Evolutionary conservation across 805 yeast genomes (phyloP), one percentile per base, ranked within the genome.

Genomic region (Torulaspora delbrueckii): DNA sequence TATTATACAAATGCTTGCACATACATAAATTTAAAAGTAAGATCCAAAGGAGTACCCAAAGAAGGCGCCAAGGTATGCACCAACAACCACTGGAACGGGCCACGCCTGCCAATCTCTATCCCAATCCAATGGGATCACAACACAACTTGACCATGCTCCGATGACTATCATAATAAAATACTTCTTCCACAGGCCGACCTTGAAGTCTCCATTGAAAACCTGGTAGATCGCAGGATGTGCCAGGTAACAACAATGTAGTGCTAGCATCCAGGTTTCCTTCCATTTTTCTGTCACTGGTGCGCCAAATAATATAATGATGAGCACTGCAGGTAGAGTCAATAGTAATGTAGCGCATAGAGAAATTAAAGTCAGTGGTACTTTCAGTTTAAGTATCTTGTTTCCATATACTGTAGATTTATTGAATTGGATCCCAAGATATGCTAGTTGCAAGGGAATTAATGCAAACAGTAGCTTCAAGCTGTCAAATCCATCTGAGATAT

Each of bases 61-160:
- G 24, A 79, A 71, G 2, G 82, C 77, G n/a, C 96, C 97, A 0
- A 72, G 26, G 57, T 86, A 87, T 0, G 81, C 81, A 1, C 98
- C 97, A 7, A 77, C 73, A 10, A 91, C 70, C 35, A 91, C 73
- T 0, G 98, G 91, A 43, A 88, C 78, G 5, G 99, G 99, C 95
- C 96, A 91, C 43, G 73, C 76, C 66, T 91, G 99, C 99, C 99
- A 91, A 22, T 84, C 86, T 57, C 98, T 75, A 63, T 91, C 99
- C 99, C 99, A 91, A 65, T 91, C 99, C 48, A 93, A 72, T 0
- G 98, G 97, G 47, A 93, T 89, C 1, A 96, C 98, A 30, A 86
- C 65, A 2, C 91, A 96, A 12, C 98, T 97, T 1, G 88, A 54
- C 98, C 98, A 91, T 5, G 90, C 80, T 1, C 96, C 96, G 8